Conservation (phyloP, 371 early-diverging fungal species). For the Mortierella sp. region DNA sequence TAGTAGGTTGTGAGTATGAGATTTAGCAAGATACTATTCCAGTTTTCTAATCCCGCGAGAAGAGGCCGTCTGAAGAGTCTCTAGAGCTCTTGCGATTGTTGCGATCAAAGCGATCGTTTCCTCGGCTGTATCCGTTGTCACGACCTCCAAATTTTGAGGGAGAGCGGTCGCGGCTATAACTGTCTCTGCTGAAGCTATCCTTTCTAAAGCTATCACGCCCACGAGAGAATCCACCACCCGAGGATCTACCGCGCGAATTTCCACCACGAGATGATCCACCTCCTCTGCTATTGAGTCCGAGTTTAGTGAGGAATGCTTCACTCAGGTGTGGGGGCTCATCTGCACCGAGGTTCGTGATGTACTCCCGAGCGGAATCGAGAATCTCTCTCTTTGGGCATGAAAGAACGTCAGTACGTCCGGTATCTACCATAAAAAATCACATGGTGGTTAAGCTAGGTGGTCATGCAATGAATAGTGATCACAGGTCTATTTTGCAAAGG, state of each 20-base stretch:
- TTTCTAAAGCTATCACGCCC: conserved; percentile 22
- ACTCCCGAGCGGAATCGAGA: conserved; percentile 58
- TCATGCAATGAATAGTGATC: not conserved
- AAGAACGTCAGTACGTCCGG: conserved; percentile 59
- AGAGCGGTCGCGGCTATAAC: conserved; percentile 30
- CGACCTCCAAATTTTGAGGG: conserved; percentile 13
- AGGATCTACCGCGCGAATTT: conserved; percentile 15
- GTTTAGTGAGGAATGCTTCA: conserved; percentile 60
- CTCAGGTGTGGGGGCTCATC: conserved; percentile 65
- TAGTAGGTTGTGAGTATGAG: not conserved
- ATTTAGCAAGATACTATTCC: not conserved
- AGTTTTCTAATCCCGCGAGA: conserved; percentile 30
- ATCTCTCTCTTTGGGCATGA: conserved; percentile 59
- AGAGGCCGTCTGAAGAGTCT: conserved; percentile 26
- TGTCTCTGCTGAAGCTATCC: conserved; percentile 20
- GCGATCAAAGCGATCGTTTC: conserved; percentile 6
- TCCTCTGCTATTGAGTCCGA: conserved; percentile 57
- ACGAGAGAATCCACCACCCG: conserved; percentile 7
- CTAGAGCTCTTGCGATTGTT: conserved; percentile 2
- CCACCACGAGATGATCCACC: conserved; percentile 3
- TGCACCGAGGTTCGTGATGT: conserved; percentile 61
- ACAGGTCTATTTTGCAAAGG: too few relatives aligned
- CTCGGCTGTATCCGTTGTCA: not conserved
- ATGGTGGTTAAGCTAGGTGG: not conserved
- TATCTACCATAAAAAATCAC: conserved; percentile 23